Percentiles rank a stretch among this genome's conserved stretches.
Evolutionary conservation across 345 rosid genomes (phyloP).

Genomic region (Streptanthus diversifolius): DNA sequence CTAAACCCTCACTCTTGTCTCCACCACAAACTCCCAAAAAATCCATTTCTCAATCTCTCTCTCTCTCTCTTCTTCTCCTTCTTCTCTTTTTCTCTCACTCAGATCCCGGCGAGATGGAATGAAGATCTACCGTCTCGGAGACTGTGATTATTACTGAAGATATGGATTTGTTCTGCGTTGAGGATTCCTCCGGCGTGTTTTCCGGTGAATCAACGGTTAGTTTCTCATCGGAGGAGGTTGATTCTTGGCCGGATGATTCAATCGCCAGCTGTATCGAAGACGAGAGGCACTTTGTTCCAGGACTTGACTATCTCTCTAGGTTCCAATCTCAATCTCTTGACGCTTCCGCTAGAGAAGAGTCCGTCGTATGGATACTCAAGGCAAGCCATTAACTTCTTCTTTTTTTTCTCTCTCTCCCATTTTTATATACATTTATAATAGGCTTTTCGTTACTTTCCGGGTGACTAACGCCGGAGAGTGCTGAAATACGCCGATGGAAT

Average conservation of each 20-base stretch:
- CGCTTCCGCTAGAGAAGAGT: slow-evolving; percentile 77
- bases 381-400: slow-evolving; percentile 23
- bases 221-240: slow-evolving; percentile 58
- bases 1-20: slow-evolving; percentile 32
- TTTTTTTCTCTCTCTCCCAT: no score
- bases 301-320: slow-evolving; percentile 70
- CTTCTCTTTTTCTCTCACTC: neutral
- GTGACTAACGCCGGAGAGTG: neutral
- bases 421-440: neutral
- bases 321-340: slow-evolving; percentile 70
- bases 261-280: slow-evolving; percentile 66
- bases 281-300: slow-evolving; percentile 82
- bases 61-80: neutral
- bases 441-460: neutral
- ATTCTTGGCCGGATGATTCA: slow-evolving; percentile 58
- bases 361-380: slow-evolving; percentile 98
- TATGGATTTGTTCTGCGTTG: slow-evolving; percentile 75
- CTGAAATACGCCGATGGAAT: neutral
- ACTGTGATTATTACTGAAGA: slow-evolving; percentile 26
- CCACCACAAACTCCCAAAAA: neutral
- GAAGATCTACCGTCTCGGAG: slow-evolving; percentile 25
- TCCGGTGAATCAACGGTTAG: slow-evolving; percentile 51
- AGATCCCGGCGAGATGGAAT: slow-evolving; percentile 33
- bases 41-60: neutral
- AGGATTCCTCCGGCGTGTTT: slow-evolving; percentile 66